A percentile compares a stretch with the other conserved stretches of the same genome.
phyloP scores from a whole-genome alignment of 805 yeast genomes.

The Ascoidea rubescens region DNA sequence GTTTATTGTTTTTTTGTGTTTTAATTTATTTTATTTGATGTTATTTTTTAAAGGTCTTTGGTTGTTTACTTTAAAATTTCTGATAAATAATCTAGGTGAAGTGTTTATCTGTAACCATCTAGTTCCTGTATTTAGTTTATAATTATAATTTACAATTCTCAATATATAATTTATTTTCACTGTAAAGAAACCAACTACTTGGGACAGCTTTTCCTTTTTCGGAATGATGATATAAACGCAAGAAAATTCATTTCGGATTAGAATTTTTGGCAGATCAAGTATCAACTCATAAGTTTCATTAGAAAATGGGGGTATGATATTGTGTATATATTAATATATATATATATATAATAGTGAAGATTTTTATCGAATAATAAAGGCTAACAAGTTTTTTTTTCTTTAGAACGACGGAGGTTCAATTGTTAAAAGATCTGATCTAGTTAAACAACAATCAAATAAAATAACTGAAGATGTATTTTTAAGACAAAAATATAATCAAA shows the following conservation, averaged over 20 bases:
- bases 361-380: not conserved
- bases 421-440: slow-evolving; percentile 7
- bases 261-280: too few relatives aligned
- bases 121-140: too few relatives aligned
- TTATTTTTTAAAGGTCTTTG: not conserved
- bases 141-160: too few relatives aligned
- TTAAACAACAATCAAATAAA: slow-evolving; percentile 2
- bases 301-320: not conserved
- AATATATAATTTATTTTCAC: too few relatives aligned
- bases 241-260: too few relatives aligned
- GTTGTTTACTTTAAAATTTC: not conserved
- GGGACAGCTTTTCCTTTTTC: too few relatives aligned
- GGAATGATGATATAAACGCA: too few relatives aligned
- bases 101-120: too few relatives aligned
- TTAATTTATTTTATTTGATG: not conserved
- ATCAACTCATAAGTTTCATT: too few relatives aligned
- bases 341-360: not conserved
- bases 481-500: not conserved
- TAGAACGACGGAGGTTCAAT: slow-evolving; percentile 11
- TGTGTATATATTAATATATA: not conserved
- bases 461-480: slow-evolving; percentile 5
- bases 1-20: not conserved
- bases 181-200: too few relatives aligned
- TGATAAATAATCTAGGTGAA: not conserved
- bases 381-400: slow-evolving; percentile 2